Evolutionary conservation across 2,329 filamentous ascomycete species (phyloP).

Genomic region (Aspergillus ustus): DNA sequence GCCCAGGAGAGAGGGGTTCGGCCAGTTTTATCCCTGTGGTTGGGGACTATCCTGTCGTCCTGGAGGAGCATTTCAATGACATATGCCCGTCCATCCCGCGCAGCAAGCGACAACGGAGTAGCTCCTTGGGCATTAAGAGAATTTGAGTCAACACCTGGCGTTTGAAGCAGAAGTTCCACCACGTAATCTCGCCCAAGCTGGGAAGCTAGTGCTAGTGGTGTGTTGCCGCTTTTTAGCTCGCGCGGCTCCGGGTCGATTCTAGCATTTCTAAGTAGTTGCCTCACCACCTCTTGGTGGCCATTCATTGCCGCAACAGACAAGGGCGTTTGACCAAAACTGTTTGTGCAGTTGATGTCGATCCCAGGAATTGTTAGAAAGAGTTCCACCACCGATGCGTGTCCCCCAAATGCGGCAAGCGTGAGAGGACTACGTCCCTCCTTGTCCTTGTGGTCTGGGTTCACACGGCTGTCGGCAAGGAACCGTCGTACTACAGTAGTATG

Average conservation of each 20-base stretch:
- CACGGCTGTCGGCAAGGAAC: conserved; percentile 4
- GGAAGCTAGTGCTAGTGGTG: conserved; percentile 1
- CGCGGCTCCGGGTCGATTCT: background rate
- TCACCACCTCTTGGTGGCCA: background rate
- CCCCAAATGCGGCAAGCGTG: background rate
- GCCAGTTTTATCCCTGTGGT: background rate
- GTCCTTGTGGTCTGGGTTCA: conserved; percentile 6
- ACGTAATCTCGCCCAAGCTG: conserved; percentile 2
- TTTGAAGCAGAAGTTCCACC: background rate
- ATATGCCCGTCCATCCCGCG: background rate
- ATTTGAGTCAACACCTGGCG: background rate
- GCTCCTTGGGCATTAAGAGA: background rate
- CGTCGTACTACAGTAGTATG: background rate
- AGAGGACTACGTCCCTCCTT: conserved; percentile 1
- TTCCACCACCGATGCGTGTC: background rate
- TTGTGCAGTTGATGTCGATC: background rate
- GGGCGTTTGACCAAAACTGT: background rate
- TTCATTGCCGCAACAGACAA: background rate
- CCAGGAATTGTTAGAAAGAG: background rate
- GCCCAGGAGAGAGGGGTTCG: conserved; percentile 8
- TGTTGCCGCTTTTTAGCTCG: background rate
- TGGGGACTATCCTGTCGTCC: background rate
- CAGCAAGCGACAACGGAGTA: conserved; percentile 2
- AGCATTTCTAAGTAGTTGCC: background rate
- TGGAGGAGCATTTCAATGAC: background rate